Conservation (phyloP, 177 flowering plant species). For the Vitis hybrid region DNA sequence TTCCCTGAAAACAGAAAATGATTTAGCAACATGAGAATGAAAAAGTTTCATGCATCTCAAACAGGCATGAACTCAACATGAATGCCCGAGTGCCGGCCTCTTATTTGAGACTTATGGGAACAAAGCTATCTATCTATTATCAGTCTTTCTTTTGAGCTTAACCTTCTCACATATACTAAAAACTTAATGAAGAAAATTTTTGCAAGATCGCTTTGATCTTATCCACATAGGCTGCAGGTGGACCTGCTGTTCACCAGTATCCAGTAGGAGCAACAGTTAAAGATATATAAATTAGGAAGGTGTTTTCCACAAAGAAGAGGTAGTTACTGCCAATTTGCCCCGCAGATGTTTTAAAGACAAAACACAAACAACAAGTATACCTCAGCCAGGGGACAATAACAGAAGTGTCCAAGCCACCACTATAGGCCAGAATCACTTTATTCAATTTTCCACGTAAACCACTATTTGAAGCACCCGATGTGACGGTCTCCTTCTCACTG, state of each 20-base stretch:
- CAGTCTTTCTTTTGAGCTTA: no score
- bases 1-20: constrained; percentile 55
- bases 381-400: constrained; percentile 97
- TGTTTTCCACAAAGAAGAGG: no score
- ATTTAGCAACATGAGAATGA: neutral
- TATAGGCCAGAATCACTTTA: constrained; percentile 91
- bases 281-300: neutral
- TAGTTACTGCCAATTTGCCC: neutral
- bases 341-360: neutral
- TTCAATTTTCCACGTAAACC: constrained; percentile 74
- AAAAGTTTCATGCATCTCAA: neutral
- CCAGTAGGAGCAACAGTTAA: neutral
- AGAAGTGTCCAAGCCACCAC: constrained; percentile 97
- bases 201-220: no score
- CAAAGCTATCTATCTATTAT: no score
- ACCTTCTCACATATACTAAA: no score
- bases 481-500: constrained; percentile 34
- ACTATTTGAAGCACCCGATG: constrained; percentile 23
- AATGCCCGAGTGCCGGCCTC: no score
- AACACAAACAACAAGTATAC: constrained; percentile 28
- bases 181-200: no score
- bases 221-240: no score
- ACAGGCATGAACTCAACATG: neutral
- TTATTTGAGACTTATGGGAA: no score
- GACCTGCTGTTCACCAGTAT: neutral